Base-by-base conservation (phyloP, 1,284 basidiomycete genomes). In the Apiotrichum laibachii region DNA sequence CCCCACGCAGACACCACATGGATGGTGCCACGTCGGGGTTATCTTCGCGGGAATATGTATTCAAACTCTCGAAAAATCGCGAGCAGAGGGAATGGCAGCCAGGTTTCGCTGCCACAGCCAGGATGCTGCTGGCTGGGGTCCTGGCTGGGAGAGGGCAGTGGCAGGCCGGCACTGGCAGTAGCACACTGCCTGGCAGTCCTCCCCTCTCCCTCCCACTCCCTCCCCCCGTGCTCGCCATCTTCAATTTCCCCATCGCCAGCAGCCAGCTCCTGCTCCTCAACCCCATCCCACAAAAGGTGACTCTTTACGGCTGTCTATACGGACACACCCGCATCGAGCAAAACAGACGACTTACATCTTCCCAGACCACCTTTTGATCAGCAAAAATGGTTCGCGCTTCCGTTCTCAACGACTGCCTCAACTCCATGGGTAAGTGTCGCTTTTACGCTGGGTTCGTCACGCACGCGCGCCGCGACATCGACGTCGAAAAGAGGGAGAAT, bases 321-420 rank as follows among this genome's bases (percentile, higher is more conserved):
- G n/a, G 49, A 50, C 49, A 50, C 49, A 50, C 49, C 49, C 49
- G 49, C 49, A 50, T 50, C 53, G 39, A 55, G 43, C 45, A 56
- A 39, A 35, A 16, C 49, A 39, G 11, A 31, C 50, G 53, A 46
- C 53, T 63, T 54, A 46, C 35, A 39, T 45, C 34, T 16, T 35
- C 13, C 21, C 19, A 11, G n/a, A 19, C 37, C 6, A 9, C 34
- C 22, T 37, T 16, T 40, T 22, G 31, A 47, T 52, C 46, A 16
- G 39, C 62, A 71, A 76, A 76, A 67, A 80, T 78, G 77, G 75
- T 78, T 65, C 72, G 77, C 67, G 69, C 71, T 62, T 79, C 77
- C 63, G 77, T 80, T 54, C 76, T 80, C 61, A 79, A 79, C 62
- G 85, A 91, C 52, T 26, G 33, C 63, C 88, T 99, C 45, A 86